These are phyloP conservation scores for Polyporus arcularius DNA, from an alignment of 768 basidiomycete species.

Conservation along the genomic window DNA sequence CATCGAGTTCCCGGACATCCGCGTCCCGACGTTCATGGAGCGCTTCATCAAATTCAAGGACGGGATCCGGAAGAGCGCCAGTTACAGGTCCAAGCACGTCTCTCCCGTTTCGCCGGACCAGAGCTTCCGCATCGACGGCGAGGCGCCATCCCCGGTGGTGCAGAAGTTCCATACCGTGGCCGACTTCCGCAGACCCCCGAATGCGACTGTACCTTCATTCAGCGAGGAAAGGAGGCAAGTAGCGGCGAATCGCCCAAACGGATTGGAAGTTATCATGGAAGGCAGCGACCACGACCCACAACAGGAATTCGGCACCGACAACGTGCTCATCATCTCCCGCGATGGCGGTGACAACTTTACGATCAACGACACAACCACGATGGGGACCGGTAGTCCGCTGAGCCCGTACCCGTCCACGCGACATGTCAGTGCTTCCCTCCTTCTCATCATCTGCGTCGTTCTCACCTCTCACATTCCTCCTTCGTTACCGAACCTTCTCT, in stretches of 20 bases:
- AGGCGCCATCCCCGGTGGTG: neutral
- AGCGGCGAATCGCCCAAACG: neutral
- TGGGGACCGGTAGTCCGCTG: neutral
- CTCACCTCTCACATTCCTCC: neutral
- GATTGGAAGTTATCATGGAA: no score
- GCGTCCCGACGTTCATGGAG: constrained; percentile 15
- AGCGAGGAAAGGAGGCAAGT: neutral
- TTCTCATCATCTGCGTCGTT: neutral
- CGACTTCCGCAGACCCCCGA: neutral
- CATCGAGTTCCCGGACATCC: constrained; percentile 4
- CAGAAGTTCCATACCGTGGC: neutral
- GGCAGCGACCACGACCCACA: neutral
- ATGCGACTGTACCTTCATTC: neutral
- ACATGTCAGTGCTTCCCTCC: constrained; percentile 3
- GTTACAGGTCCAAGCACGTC: constrained; percentile 15
- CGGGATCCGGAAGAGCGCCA: constrained; percentile 11
- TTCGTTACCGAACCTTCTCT: neutral
- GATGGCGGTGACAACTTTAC: constrained; percentile 12
- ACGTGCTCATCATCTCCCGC: constrained; percentile 14
- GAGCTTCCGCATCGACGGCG: constrained; percentile 16
- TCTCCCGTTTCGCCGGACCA: constrained; percentile 12
- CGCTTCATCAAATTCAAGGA: constrained; percentile 11
- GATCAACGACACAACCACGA: constrained; percentile 8
- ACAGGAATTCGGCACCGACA: neutral
- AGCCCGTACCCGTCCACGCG: neutral